phyloP scores from a whole-genome alignment of 768 basidiomycete species.

The Russula sp. region DNA sequence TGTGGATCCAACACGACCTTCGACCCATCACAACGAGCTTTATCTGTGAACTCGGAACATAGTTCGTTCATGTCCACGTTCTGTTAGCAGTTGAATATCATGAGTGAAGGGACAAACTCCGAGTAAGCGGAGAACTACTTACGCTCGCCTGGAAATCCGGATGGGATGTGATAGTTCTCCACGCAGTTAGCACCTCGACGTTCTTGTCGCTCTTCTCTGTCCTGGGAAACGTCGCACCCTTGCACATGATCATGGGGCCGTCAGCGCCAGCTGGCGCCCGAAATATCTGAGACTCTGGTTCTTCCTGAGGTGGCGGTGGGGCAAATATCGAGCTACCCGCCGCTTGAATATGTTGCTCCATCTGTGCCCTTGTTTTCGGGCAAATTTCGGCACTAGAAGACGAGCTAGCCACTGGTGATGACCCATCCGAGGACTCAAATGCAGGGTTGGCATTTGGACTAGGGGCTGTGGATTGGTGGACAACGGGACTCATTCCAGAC shows the following conservation, averaged over 20 bases:
- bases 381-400: conserved; percentile 26
- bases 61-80: conserved; percentile 73
- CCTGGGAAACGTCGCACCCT: conserved; percentile 59
- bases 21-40: conserved; percentile 78
- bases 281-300: conserved; percentile 10
- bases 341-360: conserved; percentile 41
- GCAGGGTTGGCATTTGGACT: conserved; percentile 22
- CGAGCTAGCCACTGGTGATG: conserved; percentile 20
- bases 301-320: conserved; percentile 20
- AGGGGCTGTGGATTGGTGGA: conserved; percentile 34
- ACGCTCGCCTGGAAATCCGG: conserved; percentile 65
- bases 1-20: conserved; percentile 67
- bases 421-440: conserved; percentile 21
- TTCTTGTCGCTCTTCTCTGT: conserved; percentile 65
- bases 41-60: conserved; percentile 70
- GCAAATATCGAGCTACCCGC: conserved; percentile 59
- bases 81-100: conserved; percentile 29
- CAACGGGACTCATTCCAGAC: conserved; percentile 45
- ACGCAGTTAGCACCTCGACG: conserved; percentile 70
- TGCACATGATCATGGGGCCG: conserved; percentile 55
- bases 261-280: conserved; percentile 40
- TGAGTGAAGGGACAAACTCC: not conserved
- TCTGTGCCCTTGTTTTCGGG: conserved; percentile 50
- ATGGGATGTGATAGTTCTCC: conserved; percentile 67
- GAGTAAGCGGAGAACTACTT: conserved; percentile 22